These are phyloP conservation scores for Pestalotiopsis sp. DNA, from an alignment of 2,329 filamentous ascomycete genomes.

Conservation along the genomic window DNA sequence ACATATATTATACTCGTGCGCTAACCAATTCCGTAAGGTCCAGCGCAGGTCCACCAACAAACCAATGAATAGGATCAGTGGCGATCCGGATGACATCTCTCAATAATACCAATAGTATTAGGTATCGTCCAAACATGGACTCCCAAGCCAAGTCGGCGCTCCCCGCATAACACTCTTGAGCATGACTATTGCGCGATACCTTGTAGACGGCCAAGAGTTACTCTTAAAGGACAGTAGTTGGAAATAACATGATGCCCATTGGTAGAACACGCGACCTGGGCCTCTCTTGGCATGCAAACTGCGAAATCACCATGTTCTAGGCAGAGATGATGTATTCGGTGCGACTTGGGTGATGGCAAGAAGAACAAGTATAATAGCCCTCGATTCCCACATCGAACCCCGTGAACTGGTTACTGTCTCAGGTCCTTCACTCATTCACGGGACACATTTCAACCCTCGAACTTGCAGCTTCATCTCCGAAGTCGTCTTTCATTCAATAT, in stretches of 20 bases:
- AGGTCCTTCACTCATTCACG: background rate
- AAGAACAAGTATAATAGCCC: background rate
- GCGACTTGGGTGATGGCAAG: background rate
- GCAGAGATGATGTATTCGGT: background rate
- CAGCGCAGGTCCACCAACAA: background rate
- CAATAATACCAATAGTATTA: background rate
- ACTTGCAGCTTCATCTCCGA: background rate
- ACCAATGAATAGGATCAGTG: background rate
- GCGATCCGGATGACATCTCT: background rate
- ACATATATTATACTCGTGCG: background rate
- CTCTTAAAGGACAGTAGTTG: slow-evolving; percentile 6
- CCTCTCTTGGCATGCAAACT: background rate
- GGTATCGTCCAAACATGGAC: too few relatives aligned
- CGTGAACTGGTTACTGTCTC: background rate
- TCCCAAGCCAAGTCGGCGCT: background rate
- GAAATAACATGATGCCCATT: slow-evolving; percentile 2
- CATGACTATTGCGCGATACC: background rate
- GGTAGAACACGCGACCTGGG: background rate
- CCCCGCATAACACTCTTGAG: slow-evolving; percentile 1
- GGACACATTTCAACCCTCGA: background rate
- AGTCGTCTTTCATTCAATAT: slow-evolving; percentile 39
- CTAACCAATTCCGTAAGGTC: slow-evolving; percentile 1
- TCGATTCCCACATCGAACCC: background rate
- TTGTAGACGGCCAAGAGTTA: slow-evolving; percentile 1
- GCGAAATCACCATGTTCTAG: background rate